Conservation (phyloP, 2,329 filamentous ascomycete species). For the Aspergillus udagawae region DNA sequence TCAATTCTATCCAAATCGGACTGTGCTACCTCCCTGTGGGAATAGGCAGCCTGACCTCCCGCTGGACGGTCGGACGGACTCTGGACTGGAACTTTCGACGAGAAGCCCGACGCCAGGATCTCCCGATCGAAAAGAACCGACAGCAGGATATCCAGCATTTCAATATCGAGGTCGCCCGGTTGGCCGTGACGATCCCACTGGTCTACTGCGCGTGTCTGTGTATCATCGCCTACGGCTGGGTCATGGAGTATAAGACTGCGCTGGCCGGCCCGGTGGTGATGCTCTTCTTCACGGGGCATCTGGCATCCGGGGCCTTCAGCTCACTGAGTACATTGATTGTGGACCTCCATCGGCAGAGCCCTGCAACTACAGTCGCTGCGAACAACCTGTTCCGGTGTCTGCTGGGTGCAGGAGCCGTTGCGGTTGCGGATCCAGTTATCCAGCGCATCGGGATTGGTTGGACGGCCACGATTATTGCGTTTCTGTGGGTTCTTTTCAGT, state of each 20-base stretch:
- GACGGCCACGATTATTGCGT: constrained; percentile 20
- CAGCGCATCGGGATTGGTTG: constrained; percentile 22
- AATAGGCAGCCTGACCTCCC: constrained; percentile 25
- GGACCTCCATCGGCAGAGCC: constrained; percentile 28
- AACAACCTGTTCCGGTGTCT: constrained; percentile 22
- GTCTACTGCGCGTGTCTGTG: constrained; percentile 21
- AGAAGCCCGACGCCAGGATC: constrained; percentile 50
- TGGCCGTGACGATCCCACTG: constrained; percentile 31
- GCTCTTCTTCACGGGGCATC: constrained; percentile 31
- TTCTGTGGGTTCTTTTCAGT: constrained; percentile 18
- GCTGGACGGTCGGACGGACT: constrained; percentile 26
- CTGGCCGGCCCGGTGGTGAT: constrained; percentile 32
- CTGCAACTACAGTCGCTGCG: constrained; percentile 19
- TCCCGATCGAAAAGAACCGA: constrained; percentile 40
- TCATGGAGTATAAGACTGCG: constrained; percentile 28
- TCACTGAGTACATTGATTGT: constrained; percentile 43
- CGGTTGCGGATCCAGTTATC: constrained; percentile 18
- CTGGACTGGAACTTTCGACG: constrained; percentile 70
- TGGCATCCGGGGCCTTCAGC: constrained; percentile 34
- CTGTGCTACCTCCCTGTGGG: constrained; percentile 21
- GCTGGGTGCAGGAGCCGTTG: constrained; percentile 21
- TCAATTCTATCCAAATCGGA: constrained; percentile 21
- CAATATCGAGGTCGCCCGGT: constrained; percentile 44
- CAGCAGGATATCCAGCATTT: constrained; percentile 51
- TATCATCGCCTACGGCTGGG: constrained; percentile 37